These are phyloP conservation scores for Coemansia brasiliensis DNA, from an alignment of 192 early-diverging fungal genomes.

Conservation along the genomic window DNA sequence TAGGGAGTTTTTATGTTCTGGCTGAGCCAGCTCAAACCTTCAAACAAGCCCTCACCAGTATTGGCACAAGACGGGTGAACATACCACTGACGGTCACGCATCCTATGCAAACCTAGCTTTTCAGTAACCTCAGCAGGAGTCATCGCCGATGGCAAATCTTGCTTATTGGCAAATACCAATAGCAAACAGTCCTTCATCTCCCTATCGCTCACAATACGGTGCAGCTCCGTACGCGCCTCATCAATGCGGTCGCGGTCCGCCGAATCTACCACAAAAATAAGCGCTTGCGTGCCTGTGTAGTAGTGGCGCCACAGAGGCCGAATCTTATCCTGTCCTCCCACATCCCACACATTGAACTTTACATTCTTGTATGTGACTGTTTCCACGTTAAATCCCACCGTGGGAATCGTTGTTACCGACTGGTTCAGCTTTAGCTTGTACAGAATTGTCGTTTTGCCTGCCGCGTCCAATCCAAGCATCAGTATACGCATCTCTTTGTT, in stretches of 20 bases:
- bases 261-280: constrained; percentile 88
- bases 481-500: constrained; percentile 62
- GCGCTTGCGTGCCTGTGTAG: constrained; percentile 79
- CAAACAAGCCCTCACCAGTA: constrained; percentile 80
- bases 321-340: constrained; percentile 92
- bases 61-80: constrained; percentile 84
- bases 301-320: constrained; percentile 85
- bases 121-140: constrained; percentile 93
- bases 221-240: constrained; percentile 81
- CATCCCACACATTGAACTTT: constrained; percentile 82
- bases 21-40: constrained; percentile 84
- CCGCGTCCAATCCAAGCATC: constrained; percentile 60
- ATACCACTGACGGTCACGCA: constrained; percentile 92
- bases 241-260: constrained; percentile 84
- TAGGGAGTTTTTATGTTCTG: constrained; percentile 71
- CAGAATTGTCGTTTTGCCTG: constrained; percentile 59
- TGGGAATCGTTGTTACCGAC: constrained; percentile 58
- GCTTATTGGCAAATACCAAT: constrained; percentile 84
- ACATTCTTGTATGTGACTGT: constrained; percentile 86
- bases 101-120: constrained; percentile 77
- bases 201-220: constrained; percentile 76
- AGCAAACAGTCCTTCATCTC: constrained; percentile 84
- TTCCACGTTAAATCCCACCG: constrained; percentile 82
- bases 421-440: constrained; percentile 64
- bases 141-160: constrained; percentile 82